Evolutionary conservation across 805 yeast genomes (phyloP), one percentile per base, ranked within the genome.

Genomic region (Zygoascus ofunaensis): DNA sequence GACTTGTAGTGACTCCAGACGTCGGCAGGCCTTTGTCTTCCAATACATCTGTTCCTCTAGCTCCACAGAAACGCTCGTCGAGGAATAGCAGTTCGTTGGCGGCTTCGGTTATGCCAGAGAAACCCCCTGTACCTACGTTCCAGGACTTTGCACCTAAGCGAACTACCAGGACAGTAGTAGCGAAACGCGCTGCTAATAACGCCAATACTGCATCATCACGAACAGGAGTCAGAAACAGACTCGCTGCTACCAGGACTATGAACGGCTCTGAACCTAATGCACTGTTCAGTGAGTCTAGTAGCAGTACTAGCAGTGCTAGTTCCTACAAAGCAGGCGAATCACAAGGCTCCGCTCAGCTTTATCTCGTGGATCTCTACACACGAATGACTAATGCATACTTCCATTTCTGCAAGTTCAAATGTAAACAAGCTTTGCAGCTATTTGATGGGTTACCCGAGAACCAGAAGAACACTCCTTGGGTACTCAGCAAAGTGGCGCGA

Each of bases 381-480:
- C 63, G 68, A 5, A 69, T 80, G 52, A 86, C 82, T 3, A 74
- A 73, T 55, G 78, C 76, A n/a, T 76, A 60, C 59, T 76, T 75
- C 53, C 72, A 81, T 17, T 72, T 77, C 69, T 64, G 73, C 49
- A 68, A 72, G 36, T 89, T 74, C 61, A 92, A 89, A 56, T 84
- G 94, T 52, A 78, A 77, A 57, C 79, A 81, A 55, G 94, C 97
- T 0, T 76, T 89, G 7, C 64, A 90, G 44, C 65, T 77, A 2
- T 66, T 90, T 24, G 77, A 76, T 43, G 62, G 77, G 20, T 66
- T 92, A 18, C 85, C 94, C 1, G 73, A 71, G 41, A 55, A 68
- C 39, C 84, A 81, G 60, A 67, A 73, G 47, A 68, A 77, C 43
- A 73, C 95, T 19, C 92, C 97, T 0, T 87, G 92, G 85, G 94